phyloP scores from a whole-genome alignment of 176 grass and related monocot species.

The Oryza glaberrima region DNA sequence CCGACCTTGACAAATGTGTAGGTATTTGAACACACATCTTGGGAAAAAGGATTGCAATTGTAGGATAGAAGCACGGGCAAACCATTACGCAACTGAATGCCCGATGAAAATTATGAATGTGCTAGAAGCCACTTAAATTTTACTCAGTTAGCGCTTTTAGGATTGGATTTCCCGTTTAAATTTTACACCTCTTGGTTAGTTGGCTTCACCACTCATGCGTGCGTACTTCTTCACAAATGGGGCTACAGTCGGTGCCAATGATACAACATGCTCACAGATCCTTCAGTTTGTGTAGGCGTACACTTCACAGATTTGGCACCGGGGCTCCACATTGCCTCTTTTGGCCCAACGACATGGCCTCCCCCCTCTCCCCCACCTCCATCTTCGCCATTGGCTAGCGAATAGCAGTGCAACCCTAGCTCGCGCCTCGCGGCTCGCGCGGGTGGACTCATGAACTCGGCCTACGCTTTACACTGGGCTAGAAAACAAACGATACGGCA shows the following conservation, averaged over 20 bases:
- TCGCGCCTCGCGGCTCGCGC: not conserved
- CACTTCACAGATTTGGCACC: not conserved
- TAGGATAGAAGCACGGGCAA: not conserved
- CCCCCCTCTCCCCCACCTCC: not conserved
- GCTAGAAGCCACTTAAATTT: too few relatives aligned
- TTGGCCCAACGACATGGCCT: conserved; percentile 20
- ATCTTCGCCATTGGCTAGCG: not conserved
- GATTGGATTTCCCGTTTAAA: not conserved
- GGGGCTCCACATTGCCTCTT: not conserved
- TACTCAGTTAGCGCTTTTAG: too few relatives aligned
- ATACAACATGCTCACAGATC: not conserved
- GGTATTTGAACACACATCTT: not conserved
- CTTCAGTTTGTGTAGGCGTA: not conserved
- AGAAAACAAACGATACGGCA: conserved; percentile 26
- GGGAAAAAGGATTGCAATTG: not conserved
- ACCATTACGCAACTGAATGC: too few relatives aligned
- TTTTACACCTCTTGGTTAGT: not conserved
- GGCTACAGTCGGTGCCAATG: not conserved
- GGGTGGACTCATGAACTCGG: not conserved
- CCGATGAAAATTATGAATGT: too few relatives aligned
- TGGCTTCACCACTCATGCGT: not conserved
- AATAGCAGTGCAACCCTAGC: not conserved
- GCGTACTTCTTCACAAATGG: not conserved
- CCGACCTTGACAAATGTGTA: not conserved
- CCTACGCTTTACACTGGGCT: not conserved